Base-by-base conservation (phyloP, 1,284 basidiomycete genomes). In the Thelephora terrestris region DNA sequence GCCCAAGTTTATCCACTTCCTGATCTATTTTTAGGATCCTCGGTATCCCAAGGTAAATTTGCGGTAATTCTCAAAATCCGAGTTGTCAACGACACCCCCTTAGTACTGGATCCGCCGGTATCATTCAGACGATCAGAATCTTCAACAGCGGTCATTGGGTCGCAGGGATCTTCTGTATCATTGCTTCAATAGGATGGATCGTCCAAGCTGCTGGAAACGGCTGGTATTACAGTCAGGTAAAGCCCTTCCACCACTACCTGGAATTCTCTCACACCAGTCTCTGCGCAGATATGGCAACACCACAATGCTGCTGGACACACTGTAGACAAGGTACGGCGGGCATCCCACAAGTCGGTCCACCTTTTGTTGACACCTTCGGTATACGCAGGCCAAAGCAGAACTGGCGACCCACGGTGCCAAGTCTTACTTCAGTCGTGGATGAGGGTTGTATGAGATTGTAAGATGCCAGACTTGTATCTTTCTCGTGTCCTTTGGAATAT, bases 21-120 rank as follows among this genome's bases (percentile, higher is more conserved):
- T 61, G 35, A 64, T 48, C 54, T 56, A 53, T 52, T 46, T 24
- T 37, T 65, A 91, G 89, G 88, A 82, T 88, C 61, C 81, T 93
- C 59, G 90, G 90, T 53, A 84, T 91, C 54, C 89, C 88, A 57
- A 76, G 79, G 81, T 81, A 68, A 39, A 43, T 32, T 16, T 55
- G 58, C 56, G 37, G 47, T 51, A 43, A 47, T 37, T 20, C 16
- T 44, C 52, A 51, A 27, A 36, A n/a, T 35, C 40, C 39, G 24
- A 43, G 35, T 40, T 47, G 7, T 46, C 50, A 40, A 51, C 47
- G 49, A 51, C 52, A 43, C 57, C 63, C 21, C 65, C 63, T 60
- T 16, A 86, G 88, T 51, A 96, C 94, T 38, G 95, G 95, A 23
- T 91, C 90, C 36, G 92, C 91, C 10, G 95, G 96, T n/a, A 73